Conservation (phyloP, 2,329 filamentous ascomycete species). For the Ophiosphaerella herpotricha region DNA sequence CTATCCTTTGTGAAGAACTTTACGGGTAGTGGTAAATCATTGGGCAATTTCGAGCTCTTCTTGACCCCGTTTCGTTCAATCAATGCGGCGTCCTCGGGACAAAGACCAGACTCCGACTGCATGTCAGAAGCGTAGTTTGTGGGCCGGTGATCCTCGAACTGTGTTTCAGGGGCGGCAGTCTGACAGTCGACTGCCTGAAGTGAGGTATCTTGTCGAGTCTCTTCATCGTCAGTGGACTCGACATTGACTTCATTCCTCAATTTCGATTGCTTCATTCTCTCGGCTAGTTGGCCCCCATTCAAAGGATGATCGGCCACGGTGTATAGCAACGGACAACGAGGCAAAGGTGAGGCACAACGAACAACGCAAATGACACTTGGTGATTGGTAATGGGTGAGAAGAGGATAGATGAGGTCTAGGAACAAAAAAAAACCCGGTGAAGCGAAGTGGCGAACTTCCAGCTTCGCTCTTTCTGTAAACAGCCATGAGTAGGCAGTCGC, state of each 20-base stretch:
- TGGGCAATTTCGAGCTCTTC: not conserved
- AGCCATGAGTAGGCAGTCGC: slow-evolving; percentile 16
- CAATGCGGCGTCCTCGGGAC: slow-evolving; percentile 3
- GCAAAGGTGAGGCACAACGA: not conserved
- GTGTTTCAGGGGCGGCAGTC: slow-evolving; percentile 22
- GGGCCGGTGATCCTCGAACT: slow-evolving; percentile 9
- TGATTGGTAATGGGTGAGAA: not conserved
- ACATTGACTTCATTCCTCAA: slow-evolving; percentile 26
- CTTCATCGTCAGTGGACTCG: slow-evolving; percentile 20
- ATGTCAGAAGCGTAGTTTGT: not conserved
- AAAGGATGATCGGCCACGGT: slow-evolving; percentile 17
- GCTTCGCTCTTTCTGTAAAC: slow-evolving; percentile 14
- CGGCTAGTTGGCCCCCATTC: slow-evolving; percentile 9
- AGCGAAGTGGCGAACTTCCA: slow-evolving; percentile 9
- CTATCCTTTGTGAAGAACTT: not conserved
- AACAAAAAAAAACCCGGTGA: not conserved
- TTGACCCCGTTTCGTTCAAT: slow-evolving; percentile 5
- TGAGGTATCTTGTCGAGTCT: not conserved
- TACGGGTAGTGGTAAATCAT: not conserved
- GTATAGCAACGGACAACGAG: not conserved
- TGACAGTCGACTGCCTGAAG: slow-evolving; percentile 28
- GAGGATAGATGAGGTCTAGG: not conserved
- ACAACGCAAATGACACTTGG: not conserved
- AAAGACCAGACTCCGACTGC: not conserved
- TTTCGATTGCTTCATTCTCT: slow-evolving; percentile 17